Evolutionary conservation across 495 filamentous ascomycete species (phyloP), one percentile per base, ranked within the genome.

Genomic region (Daldinia decipiens): DNA sequence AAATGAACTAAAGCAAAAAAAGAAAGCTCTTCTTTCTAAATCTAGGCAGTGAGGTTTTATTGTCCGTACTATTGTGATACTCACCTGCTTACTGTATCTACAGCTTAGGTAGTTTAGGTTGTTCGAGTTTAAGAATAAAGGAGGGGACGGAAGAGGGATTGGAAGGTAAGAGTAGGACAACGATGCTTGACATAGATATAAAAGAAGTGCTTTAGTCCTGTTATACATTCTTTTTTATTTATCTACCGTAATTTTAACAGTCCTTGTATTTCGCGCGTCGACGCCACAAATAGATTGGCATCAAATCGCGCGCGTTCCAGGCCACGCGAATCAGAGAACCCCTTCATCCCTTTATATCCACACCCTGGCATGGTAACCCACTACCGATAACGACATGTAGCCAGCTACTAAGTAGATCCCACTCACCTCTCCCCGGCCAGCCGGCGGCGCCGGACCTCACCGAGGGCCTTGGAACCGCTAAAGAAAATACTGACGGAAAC

Each of bases 391-490:
- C 15, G 6, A 2, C 39, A 40, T 0, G 1, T 17, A n/a, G 0
- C 32, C 9, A 12, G 0, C 50, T 52, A 19, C 50, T 32, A 34
- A 3, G 32, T 3, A 34, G 1, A 9, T 34, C 8, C 21, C 50
- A 1, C 11, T 72, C 38, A 95, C 73, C 94, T 85, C 75, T 94
- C 86, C 15, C 94, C 93, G 34, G 90, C 90, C 72, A 98, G 81
- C 47, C 95, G 87, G 56, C 95, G 85, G 68, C 89, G 90, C 81
- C 97, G 95, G 29, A 98, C 95, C 82, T 99, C 95, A 47, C 92
- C 90, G 72, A 99, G 82, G 24, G 95, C 96, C 78, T 95, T 91
- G 74, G 91, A 94, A 61, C 95, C 96, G 78, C 93, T 97, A 45
- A 98, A 79, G 75, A 96, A 93, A 24, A 91, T 87, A 59, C 93